These are phyloP conservation scores for Gymnopilus dilepis DNA, from an alignment of 768 basidiomycete species.

Conservation along the genomic window DNA sequence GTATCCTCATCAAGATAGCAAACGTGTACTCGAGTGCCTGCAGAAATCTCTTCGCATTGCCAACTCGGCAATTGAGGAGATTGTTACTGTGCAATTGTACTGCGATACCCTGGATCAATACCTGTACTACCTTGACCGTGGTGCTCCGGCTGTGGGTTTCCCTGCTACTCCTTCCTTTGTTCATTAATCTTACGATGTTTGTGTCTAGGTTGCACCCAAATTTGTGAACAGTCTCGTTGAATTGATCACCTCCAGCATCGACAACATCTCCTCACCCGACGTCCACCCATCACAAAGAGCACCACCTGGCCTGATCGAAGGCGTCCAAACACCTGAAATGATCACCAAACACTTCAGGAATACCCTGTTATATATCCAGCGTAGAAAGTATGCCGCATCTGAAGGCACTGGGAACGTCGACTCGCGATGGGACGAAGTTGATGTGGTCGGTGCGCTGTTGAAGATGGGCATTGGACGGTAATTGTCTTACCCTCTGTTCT, in stretches of 20 bases:
- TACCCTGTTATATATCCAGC: slow-evolving; percentile 82
- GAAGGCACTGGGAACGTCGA: slow-evolving; percentile 47
- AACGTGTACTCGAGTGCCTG: slow-evolving; percentile 95
- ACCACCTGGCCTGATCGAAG: slow-evolving; percentile 89
- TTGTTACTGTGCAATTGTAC: slow-evolving; percentile 95
- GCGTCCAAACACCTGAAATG: slow-evolving; percentile 92
- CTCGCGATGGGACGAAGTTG: slow-evolving; percentile 84
- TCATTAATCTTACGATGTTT: not conserved
- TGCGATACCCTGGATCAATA: slow-evolving; percentile 97
- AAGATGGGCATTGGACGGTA: slow-evolving; percentile 84
- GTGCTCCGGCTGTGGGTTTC: slow-evolving; percentile 80
- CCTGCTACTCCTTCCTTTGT: not conserved
- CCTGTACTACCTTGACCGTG: slow-evolving; percentile 93
- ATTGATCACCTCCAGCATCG: slow-evolving; percentile 92
- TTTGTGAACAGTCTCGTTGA: slow-evolving; percentile 97
- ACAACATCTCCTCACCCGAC: slow-evolving; percentile 86
- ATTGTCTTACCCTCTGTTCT: slow-evolving; percentile 18
- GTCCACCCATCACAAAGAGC: slow-evolving; percentile 89
- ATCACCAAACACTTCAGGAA: slow-evolving; percentile 94
- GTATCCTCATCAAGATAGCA: slow-evolving; percentile 93
- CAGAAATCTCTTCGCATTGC: slow-evolving; percentile 97
- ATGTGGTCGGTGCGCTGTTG: slow-evolving; percentile 83
- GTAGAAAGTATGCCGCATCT: slow-evolving; percentile 62
- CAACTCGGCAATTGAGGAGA: slow-evolving; percentile 95
- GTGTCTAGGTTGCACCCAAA: slow-evolving; percentile 82